Evolutionary conservation across 306 rosid genomes (phyloP).

Genomic region (Glycyrrhiza uralensis): DNA sequence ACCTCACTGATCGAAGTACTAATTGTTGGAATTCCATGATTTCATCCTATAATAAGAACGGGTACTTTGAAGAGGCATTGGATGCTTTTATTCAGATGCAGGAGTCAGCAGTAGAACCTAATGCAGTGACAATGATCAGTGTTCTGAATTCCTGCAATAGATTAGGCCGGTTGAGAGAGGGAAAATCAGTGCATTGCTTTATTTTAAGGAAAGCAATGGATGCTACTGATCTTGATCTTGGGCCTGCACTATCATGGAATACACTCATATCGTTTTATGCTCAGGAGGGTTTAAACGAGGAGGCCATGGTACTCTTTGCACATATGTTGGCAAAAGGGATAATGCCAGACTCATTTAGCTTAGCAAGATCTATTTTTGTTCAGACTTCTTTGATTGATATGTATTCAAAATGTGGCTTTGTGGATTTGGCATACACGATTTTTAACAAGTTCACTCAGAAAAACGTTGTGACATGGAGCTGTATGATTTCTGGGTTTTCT

Average conservation of each 20-base stretch:
- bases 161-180: constrained; percentile 61
- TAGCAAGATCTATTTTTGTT: constrained; percentile 81
- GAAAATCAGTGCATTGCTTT: constrained; percentile 75
- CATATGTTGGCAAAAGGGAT: constrained; percentile 52
- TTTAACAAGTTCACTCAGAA: constrained; percentile 40
- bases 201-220: constrained; percentile 54
- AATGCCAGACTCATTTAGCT: constrained; percentile 73
- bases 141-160: constrained; percentile 62
- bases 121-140: constrained; percentile 59
- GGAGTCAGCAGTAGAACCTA: constrained; percentile 50
- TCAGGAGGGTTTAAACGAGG: constrained; percentile 48
- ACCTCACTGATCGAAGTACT: constrained; percentile 31
- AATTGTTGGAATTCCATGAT: constrained; percentile 78
- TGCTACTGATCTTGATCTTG: constrained; percentile 46
- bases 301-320: constrained; percentile 56
- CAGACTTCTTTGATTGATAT: constrained; percentile 74
- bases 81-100: constrained; percentile 48
- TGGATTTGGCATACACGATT: constrained; percentile 53
- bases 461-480: constrained; percentile 77
- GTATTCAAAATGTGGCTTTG: constrained; percentile 83
- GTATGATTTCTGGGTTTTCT: constrained; percentile 78
- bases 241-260: constrained; percentile 73
- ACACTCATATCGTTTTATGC: constrained; percentile 58
- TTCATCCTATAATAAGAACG: constrained; percentile 59
- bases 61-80: constrained; percentile 48